phyloP scores from a whole-genome alignment of 345 rosid species.

The Aquilaria sinensis region DNA sequence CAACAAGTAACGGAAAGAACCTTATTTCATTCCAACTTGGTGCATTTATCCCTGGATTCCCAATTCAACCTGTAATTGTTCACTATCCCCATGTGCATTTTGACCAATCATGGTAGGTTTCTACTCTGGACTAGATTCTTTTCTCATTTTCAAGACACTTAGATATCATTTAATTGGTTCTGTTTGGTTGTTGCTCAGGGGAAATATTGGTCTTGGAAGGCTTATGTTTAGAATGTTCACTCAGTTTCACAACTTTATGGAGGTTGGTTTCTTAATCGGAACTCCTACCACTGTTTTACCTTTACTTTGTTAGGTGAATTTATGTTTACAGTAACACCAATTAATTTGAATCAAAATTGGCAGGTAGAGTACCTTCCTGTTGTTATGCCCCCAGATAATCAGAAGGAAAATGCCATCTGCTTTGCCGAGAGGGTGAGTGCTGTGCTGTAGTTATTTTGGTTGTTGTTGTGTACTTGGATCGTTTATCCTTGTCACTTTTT shows the following conservation, averaged over 20 bases:
- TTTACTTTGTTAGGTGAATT: background rate
- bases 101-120: slow-evolving; percentile 90
- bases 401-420: slow-evolving; percentile 55
- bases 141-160: slow-evolving; percentile 5
- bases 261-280: slow-evolving; percentile 37
- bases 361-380: slow-evolving; percentile 94
- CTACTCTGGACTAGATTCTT: slow-evolving; percentile 4
- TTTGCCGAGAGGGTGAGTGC: slow-evolving; percentile 77
- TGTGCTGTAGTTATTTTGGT: slow-evolving; percentile 6
- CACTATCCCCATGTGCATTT: slow-evolving; percentile 97
- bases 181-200: slow-evolving; percentile 38
- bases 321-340: slow-evolving; percentile 3
- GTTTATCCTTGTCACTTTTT: background rate
- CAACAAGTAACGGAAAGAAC: slow-evolving; percentile 85
- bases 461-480: background rate
- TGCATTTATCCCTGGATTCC: slow-evolving; percentile 81
- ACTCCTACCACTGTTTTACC: slow-evolving; percentile 2
- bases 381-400: slow-evolving; percentile 53
- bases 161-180: background rate
- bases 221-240: slow-evolving; percentile 98
- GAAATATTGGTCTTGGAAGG: slow-evolving; percentile 58
- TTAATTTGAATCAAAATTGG: slow-evolving; percentile 12
- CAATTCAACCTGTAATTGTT: slow-evolving; percentile 84
- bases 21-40: slow-evolving; percentile 93
- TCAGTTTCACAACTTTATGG: slow-evolving; percentile 98